Percentiles rank a stretch among this genome's conserved stretches.
phyloP scores from a whole-genome alignment of 495 filamentous ascomycete genomes.

The Apiosordaria backusii region DNA sequence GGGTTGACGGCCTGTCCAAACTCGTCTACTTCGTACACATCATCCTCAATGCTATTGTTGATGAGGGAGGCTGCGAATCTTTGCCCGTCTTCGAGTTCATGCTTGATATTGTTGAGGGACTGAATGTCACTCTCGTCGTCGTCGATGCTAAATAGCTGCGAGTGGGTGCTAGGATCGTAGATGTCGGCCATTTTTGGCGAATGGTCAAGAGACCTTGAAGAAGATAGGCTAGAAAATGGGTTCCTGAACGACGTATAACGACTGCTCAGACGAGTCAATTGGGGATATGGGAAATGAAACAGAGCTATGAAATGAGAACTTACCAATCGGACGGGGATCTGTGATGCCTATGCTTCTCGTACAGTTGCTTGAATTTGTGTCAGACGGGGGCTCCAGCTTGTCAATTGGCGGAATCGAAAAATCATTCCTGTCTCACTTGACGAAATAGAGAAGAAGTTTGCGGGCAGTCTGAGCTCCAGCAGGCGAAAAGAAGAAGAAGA shows the following conservation, averaged over 20 bases:
- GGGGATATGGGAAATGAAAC: neutral
- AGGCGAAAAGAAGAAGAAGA: neutral
- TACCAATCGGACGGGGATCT: neutral
- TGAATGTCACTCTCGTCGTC: neutral
- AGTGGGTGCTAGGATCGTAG: neutral
- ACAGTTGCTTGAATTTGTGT: neutral
- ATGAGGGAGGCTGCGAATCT: neutral
- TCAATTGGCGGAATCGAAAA: neutral
- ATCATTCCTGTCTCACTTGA: neutral
- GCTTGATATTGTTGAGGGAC: neutral
- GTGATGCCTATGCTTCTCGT: neutral
- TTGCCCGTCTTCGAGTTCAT: neutral
- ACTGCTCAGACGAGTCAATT: neutral
- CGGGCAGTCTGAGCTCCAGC: too few relatives aligned
- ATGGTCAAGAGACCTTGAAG: neutral
- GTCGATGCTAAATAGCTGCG: neutral
- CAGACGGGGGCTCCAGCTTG: neutral
- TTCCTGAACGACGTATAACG: too few relatives aligned
- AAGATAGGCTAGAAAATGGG: too few relatives aligned
- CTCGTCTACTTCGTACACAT: slow-evolving; percentile 3
- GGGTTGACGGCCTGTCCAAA: neutral
- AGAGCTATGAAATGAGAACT: neutral
- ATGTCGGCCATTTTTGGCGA: neutral
- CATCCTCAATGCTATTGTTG: slow-evolving; percentile 2
- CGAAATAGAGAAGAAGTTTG: too few relatives aligned